Conservation (phyloP, 139 green algal species). For the Tetradesmus obliquus region DNA sequence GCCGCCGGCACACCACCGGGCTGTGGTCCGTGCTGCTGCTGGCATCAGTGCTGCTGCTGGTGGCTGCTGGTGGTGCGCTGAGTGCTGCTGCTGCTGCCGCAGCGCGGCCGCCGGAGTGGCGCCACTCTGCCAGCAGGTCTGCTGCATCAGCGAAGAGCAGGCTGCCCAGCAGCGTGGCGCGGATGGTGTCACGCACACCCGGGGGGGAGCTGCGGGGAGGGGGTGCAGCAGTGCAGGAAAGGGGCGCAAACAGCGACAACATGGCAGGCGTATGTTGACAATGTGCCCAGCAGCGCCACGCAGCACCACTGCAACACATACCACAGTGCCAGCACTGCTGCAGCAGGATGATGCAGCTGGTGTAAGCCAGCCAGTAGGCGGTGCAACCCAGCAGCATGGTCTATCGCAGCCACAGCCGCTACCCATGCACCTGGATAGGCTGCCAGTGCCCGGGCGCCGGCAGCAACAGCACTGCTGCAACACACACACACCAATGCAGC, state of each 20-base stretch:
- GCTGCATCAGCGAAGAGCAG: slow-evolving; percentile 54
- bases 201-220: not conserved
- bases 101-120: not conserved
- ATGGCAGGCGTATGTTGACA: too few relatives aligned
- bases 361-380: too few relatives aligned
- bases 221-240: not conserved
- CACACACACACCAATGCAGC: too few relatives aligned
- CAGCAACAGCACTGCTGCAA: not conserved
- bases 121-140: slow-evolving; percentile 42
- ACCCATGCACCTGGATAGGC: too few relatives aligned
- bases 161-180: slow-evolving; percentile 46
- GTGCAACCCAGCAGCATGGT: too few relatives aligned
- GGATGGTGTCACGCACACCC: slow-evolving; percentile 10
- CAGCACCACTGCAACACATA: too few relatives aligned
- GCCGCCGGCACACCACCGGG: not conserved
- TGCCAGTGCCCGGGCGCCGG: too few relatives aligned
- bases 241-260: too few relatives aligned
- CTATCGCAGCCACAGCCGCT: too few relatives aligned
- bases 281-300: too few relatives aligned
- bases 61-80: slow-evolving; percentile 16
- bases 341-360: too few relatives aligned
- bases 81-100: slow-evolving; percentile 30
- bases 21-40: not conserved
- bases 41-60: slow-evolving; percentile 3
- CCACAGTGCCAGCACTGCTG: too few relatives aligned